Conservation (phyloP, 2,329 filamentous ascomycete species). For the Huntiella savannae region DNA sequence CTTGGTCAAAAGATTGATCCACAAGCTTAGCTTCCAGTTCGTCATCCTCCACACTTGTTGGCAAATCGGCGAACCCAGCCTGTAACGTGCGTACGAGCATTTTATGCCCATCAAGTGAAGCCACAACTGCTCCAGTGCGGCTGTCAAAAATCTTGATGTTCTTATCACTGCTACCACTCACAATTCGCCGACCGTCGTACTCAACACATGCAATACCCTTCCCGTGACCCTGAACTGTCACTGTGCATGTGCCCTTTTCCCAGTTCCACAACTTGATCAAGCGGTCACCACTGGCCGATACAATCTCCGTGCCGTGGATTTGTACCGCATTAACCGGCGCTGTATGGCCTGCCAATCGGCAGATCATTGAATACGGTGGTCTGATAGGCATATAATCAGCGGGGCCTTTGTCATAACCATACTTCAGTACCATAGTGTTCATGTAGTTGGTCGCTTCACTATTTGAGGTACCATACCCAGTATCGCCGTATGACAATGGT, state of each 20-base stretch:
- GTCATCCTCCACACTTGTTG: constrained; percentile 60
- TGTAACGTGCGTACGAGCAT: constrained; percentile 87
- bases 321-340: constrained; percentile 95
- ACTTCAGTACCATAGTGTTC: constrained; percentile 30
- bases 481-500: constrained; percentile 40
- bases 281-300: constrained; percentile 87
- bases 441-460: constrained; percentile 28
- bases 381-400: constrained; percentile 29
- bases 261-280: constrained; percentile 92
- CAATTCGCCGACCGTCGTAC: constrained; percentile 81
- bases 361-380: constrained; percentile 57
- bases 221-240: constrained; percentile 67
- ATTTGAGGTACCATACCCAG: constrained; percentile 28
- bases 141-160: constrained; percentile 91
- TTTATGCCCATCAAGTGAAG: constrained; percentile 62
- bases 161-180: constrained; percentile 90
- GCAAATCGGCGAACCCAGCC: constrained; percentile 78
- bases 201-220: constrained; percentile 98
- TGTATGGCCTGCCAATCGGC: constrained; percentile 61
- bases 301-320: constrained; percentile 66
- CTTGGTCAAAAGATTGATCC: constrained; percentile 53
- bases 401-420: constrained; percentile 32
- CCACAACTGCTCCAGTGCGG: constrained; percentile 69
- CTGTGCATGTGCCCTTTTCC: constrained; percentile 53
- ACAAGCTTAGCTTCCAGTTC: constrained; percentile 51